phyloP scores from a whole-genome alignment of 495 filamentous ascomycete genomes.

The Xylaria scruposa region DNA sequence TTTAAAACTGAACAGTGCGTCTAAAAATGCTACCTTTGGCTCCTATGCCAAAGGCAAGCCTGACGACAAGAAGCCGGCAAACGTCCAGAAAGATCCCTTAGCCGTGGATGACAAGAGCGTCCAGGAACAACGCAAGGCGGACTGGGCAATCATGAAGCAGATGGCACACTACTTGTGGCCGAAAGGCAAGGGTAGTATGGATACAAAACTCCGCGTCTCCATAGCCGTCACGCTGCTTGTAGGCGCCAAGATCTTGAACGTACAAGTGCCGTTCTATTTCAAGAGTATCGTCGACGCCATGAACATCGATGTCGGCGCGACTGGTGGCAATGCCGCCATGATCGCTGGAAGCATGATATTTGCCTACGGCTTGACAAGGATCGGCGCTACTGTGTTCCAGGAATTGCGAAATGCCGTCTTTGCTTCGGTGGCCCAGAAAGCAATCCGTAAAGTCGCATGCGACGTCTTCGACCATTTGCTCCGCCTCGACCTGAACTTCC shows the following conservation, averaged over 20 bases:
- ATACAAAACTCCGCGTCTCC: slow-evolving; percentile 83
- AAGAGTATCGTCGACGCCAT: slow-evolving; percentile 96
- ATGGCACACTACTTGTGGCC: slow-evolving; percentile 98
- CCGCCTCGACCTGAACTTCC: slow-evolving; percentile 89
- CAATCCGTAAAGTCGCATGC: slow-evolving; percentile 86
- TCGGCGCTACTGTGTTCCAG: slow-evolving; percentile 85
- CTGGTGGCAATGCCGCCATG: slow-evolving; percentile 85
- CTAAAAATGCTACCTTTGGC: slow-evolving; percentile 12
- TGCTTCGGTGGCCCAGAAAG: slow-evolving; percentile 95
- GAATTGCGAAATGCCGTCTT: slow-evolving; percentile 96
- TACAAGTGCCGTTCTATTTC: slow-evolving; percentile 98
- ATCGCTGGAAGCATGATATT: slow-evolving; percentile 91
- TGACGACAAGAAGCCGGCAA: slow-evolving; percentile 2
- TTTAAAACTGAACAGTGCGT: not conserved
- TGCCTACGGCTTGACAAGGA: slow-evolving; percentile 86
- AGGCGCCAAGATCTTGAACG: slow-evolving; percentile 93
- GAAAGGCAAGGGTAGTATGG: slow-evolving; percentile 76
- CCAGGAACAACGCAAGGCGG: slow-evolving; percentile 91
- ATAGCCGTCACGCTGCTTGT: slow-evolving; percentile 81
- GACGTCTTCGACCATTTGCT: slow-evolving; percentile 93
- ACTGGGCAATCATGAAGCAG: slow-evolving; percentile 98
- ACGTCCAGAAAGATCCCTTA: slow-evolving; percentile 45
- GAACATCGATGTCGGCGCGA: slow-evolving; percentile 87
- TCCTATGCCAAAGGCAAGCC: slow-evolving; percentile 24
- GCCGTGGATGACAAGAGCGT: slow-evolving; percentile 59